A percentile compares a stretch with the other conserved stretches of the same genome.
phyloP scores from a whole-genome alignment of 1,284 basidiomycete species.

The Cystobasidium sp. region DNA sequence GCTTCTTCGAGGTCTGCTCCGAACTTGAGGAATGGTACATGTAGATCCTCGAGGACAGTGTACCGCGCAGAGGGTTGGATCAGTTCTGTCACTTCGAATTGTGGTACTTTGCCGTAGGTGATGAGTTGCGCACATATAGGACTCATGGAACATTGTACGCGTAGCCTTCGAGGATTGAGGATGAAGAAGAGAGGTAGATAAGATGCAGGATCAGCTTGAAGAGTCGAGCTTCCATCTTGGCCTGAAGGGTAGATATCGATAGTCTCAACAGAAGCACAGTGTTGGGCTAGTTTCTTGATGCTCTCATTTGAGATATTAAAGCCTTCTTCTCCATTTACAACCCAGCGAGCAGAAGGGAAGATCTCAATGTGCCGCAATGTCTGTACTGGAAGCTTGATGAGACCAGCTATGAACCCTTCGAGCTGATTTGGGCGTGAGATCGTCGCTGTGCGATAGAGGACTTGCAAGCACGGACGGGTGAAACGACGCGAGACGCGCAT shows the following conservation, averaged over 20 bases:
- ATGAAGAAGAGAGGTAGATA: conserved; percentile 25
- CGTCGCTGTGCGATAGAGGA: conserved; percentile 17
- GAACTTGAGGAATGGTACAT: conserved; percentile 26
- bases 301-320: conserved; percentile 3
- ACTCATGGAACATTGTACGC: conserved; percentile 33
- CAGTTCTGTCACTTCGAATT: conserved; percentile 10
- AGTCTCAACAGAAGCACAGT: conserved; percentile 13
- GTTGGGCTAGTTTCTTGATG: not conserved
- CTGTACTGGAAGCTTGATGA: not conserved
- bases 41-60: conserved; percentile 19
- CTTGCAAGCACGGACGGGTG: not conserved
- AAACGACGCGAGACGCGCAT: conserved; percentile 24
- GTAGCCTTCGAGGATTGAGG: conserved; percentile 25
- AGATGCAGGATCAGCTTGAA: conserved; percentile 30
- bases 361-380: conserved; percentile 32
- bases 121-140: conserved; percentile 35
- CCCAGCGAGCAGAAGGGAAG: conserved; percentile 29
- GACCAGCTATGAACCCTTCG: conserved; percentile 16
- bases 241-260: conserved; percentile 29
- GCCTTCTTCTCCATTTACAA: conserved; percentile 33
- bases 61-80: conserved; percentile 14
- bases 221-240: conserved; percentile 27
- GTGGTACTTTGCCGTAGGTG: conserved; percentile 15
- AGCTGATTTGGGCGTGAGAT: conserved; percentile 22
- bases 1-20: not conserved